Percentiles rank a stretch among this genome's conserved stretches.
phyloP scores from a whole-genome alignment of 164 flowering plant species.

The Magnolia officinalis region DNA sequence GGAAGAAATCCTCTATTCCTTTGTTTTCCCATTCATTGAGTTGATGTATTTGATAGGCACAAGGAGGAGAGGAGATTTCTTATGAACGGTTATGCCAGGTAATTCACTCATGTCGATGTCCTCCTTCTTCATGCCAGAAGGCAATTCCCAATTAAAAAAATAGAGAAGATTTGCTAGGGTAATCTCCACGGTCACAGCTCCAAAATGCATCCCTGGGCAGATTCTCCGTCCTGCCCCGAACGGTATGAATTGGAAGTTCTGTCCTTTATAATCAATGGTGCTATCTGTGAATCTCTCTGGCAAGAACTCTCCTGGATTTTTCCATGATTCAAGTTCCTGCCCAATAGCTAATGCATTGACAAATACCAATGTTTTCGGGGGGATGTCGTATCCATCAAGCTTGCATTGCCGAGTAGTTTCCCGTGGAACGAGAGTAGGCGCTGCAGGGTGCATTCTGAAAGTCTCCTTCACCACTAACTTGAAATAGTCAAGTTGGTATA shows the following conservation, averaged over 20 bases:
- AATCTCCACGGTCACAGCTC: not conserved
- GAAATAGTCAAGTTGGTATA: not conserved
- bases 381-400: not conserved
- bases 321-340: slow-evolving; percentile 1
- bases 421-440: not conserved
- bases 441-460: not conserved
- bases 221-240: slow-evolving; percentile 3
- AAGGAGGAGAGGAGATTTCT: not conserved
- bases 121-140: not conserved
- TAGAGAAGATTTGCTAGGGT: slow-evolving; percentile 1
- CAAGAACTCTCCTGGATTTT: not conserved
- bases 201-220: slow-evolving; percentile 5
- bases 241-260: not conserved
- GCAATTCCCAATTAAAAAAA: slow-evolving; percentile 1
- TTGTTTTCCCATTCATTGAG: not conserved
- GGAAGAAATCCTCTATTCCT: too few species aligned
- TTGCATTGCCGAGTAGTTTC: not conserved
- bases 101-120: slow-evolving; percentile 2
- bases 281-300: slow-evolving; percentile 3
- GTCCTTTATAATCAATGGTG: not conserved
- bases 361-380: not conserved
- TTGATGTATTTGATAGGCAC: not conserved
- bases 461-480: slow-evolving; percentile 1
- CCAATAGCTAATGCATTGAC: slow-evolving; percentile 1
- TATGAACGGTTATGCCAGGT: not conserved